phyloP scores from a whole-genome alignment of 2,329 filamentous ascomycete species.

The Ascosphaera apis region DNA sequence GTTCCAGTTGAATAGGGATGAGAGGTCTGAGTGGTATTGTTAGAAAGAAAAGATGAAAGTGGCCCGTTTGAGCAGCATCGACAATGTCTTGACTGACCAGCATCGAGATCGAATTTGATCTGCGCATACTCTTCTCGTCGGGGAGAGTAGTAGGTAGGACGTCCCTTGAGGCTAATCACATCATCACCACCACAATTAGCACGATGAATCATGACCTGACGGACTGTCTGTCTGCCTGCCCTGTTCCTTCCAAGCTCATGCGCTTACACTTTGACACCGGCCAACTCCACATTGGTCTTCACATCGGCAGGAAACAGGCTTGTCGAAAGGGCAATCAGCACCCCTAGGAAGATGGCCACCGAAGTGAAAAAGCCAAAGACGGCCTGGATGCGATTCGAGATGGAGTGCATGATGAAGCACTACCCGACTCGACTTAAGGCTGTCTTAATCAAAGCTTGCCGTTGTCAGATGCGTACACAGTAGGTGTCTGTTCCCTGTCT shows the following conservation, averaged over 20 bases:
- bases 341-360: constrained; percentile 60
- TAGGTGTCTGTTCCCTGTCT: no score
- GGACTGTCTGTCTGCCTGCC: no score
- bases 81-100: constrained; percentile 24
- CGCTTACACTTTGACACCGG: constrained; percentile 64
- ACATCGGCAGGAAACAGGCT: constrained; percentile 30
- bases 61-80: not conserved
- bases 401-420: constrained; percentile 73
- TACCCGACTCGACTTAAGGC: no score
- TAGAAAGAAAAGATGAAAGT: not conserved
- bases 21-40: constrained; percentile 49
- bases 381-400: constrained; percentile 65
- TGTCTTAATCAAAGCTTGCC: no score
- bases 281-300: constrained; percentile 28
- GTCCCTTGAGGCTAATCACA: constrained; percentile 47
- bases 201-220: no score
- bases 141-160: constrained; percentile 83
- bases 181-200: no score
- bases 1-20: constrained; percentile 94
- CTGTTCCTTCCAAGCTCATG: no score
- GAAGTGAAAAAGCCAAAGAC: constrained; percentile 97
- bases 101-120: constrained; percentile 78
- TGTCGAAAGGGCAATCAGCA: constrained; percentile 60
- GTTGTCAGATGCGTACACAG: no score
- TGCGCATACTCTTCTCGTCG: constrained; percentile 93